Evolutionary conservation across 2,329 filamentous ascomycete species (phyloP), one percentile per base, ranked within the genome.

Genomic region (Didymella lethalis): DNA sequence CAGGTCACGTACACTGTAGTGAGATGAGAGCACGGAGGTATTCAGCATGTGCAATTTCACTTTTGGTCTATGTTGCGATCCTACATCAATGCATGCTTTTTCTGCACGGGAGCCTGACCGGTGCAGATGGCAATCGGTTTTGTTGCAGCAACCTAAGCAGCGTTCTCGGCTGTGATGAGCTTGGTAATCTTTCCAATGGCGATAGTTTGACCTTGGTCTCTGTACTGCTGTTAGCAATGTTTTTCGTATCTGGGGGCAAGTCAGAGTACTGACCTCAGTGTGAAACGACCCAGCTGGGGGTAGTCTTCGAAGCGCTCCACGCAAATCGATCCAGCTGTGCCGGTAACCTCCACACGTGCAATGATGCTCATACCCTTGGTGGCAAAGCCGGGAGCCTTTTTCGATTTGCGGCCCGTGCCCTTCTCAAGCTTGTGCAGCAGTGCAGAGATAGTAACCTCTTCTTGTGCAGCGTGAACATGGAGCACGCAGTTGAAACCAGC

Each of bases 181-280:
- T 93, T 97, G 60, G 92, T 97, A 78, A 99, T 96, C 86, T 99
- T 99, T 74, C 95, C 95, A 81, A 99, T 99, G 56, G 95, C 95
- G 82, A 99, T 97, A 0, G 95, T 99, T 90, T 98, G 94, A 71
- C 95, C 95, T 89, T 98, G 74, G 55, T 72, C 54, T 75, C 64
- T 68, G 50, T 64, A 25, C 54, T 23, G 32, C 38, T 69, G 75
- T 75, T 68, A 76, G 73, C 52, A 20, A 12, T 41, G n/a, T 32
- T 16, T 28, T 38, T 7, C 28, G 28, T 29, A 10, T 10, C 28
- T 29, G 29, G 11, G 12, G 8, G 29, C 29, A 4, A 4, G 18
- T 31, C 29, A 14, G 29, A 12, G 8, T 11, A 31, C 12, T 5
- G 25, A 70, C 69, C 69, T 70, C 26, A 73, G 64, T 29, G 72